These are phyloP conservation scores for Vigna angularis DNA, from an alignment of 306 rosid genomes.

Conservation along the genomic window DNA sequence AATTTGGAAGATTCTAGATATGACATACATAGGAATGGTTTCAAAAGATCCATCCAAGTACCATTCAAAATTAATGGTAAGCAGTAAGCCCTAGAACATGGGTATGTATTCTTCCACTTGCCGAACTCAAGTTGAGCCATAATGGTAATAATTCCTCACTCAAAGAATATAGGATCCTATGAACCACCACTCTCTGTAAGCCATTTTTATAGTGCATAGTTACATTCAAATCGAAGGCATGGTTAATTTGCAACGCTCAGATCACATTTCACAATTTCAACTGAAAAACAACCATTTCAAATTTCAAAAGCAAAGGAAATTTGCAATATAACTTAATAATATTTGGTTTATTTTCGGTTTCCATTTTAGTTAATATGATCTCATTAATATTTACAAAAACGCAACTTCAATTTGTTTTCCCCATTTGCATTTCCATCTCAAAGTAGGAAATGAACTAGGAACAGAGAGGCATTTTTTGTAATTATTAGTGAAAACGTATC, in stretches of 20 bases:
- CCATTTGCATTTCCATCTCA: background rate
- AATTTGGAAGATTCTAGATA: background rate
- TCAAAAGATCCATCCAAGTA: conserved; percentile 4
- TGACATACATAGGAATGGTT: background rate
- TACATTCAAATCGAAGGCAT: conserved; percentile 3
- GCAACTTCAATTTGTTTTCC: background rate
- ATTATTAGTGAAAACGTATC: background rate
- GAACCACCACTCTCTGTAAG: background rate
- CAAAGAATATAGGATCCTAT: background rate
- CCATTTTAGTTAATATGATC: background rate
- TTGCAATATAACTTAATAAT: background rate
- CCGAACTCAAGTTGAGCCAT: background rate
- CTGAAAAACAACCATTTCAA: conserved; percentile 3
- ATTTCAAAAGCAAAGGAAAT: background rate
- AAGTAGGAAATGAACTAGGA: background rate
- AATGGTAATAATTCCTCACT: conserved; percentile 5
- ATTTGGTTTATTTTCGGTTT: background rate
- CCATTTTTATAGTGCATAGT: conserved; percentile 5
- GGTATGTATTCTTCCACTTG: conserved; percentile 2
- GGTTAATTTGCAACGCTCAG: background rate
- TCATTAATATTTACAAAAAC: background rate
- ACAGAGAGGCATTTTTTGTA: background rate
- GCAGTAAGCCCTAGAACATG: conserved; percentile 12
- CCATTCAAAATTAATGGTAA: conserved; percentile 6
- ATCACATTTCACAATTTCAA: background rate